Evolutionary conservation across 2,329 filamentous ascomycete genomes (phyloP).

Genomic region (Apiospora arundinis): DNA sequence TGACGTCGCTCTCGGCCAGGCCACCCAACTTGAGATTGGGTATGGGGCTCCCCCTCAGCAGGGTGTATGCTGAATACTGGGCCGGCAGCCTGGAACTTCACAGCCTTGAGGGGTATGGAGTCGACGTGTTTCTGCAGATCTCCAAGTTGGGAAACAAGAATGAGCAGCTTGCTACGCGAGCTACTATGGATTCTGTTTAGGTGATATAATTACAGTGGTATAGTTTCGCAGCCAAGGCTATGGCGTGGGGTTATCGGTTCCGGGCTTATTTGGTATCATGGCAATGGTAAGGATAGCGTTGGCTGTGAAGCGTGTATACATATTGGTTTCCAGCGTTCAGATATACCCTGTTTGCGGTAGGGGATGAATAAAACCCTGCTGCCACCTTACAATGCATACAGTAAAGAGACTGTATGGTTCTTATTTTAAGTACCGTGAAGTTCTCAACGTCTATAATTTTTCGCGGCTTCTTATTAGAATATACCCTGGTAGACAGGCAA

Average conservation of each 20-base stretch:
- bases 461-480: too few relatives aligned
- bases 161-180: conserved; percentile 83
- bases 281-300: background rate
- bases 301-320: background rate
- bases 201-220: background rate
- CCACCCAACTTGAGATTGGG: conserved; percentile 88
- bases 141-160: conserved; percentile 98
- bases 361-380: background rate
- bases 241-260: background rate
- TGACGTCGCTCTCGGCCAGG: conserved; percentile 80
- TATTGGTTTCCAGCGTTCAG: background rate
- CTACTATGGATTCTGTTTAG: conserved; percentile 78
- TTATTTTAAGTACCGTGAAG: background rate
- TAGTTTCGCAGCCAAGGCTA: background rate
- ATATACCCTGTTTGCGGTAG: conserved; percentile 3
- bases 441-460: too few relatives aligned
- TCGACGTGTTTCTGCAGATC: conserved; percentile 95
- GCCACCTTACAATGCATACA: background rate
- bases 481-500: too few relatives aligned
- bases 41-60: conserved; percentile 91
- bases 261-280: background rate
- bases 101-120: conserved; percentile 92
- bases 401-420: background rate
- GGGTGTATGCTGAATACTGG: conserved; percentile 98
- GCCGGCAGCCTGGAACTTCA: conserved; percentile 90